phyloP scores from a whole-genome alignment of 208 protist species.

The Crithidia brevicula region DNA sequence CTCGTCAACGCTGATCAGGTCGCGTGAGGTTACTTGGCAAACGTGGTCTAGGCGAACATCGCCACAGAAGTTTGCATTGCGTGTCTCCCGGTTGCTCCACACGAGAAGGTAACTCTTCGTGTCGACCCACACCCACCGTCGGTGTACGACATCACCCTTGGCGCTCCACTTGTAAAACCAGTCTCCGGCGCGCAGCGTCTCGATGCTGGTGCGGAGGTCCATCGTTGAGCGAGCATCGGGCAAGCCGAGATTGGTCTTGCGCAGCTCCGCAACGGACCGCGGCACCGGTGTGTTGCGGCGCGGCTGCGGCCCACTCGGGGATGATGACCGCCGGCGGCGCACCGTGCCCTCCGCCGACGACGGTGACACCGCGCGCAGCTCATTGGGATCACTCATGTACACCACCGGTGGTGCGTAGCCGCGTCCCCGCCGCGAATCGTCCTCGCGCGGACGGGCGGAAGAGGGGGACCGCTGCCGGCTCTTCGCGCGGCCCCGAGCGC shows the following conservation, averaged over 20 bases:
- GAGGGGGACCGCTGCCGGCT: constrained; percentile 1
- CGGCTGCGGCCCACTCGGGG: constrained; percentile 9
- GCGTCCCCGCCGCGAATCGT: constrained; percentile 2
- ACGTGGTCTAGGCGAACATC: constrained; percentile 71
- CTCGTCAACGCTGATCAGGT: constrained; percentile 50
- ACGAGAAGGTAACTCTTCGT: constrained; percentile 73
- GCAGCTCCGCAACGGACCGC: constrained; percentile 1
- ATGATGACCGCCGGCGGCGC: not conserved
- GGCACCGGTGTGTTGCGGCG: not conserved
- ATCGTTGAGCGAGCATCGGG: constrained; percentile 63
- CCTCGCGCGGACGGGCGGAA: not conserved
- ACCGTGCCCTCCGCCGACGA: constrained; percentile 15
- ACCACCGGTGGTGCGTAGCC: constrained; percentile 28
- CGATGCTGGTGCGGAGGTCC: constrained; percentile 67
- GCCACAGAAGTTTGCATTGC: constrained; percentile 55
- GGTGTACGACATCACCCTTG: constrained; percentile 47
- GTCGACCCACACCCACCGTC: constrained; percentile 84
- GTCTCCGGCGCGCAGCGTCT: constrained; percentile 66
- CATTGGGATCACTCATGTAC: constrained; percentile 13
- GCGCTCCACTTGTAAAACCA: constrained; percentile 89
- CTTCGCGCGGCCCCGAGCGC: not conserved
- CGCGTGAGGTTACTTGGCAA: constrained; percentile 53
- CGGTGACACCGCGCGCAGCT: constrained; percentile 12
- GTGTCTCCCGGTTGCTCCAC: constrained; percentile 75
- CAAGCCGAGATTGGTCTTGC: constrained; percentile 35